These are phyloP conservation scores for Microcyclosporella mali DNA, from an alignment of 2,329 filamentous ascomycete species.

Conservation along the genomic window DNA sequence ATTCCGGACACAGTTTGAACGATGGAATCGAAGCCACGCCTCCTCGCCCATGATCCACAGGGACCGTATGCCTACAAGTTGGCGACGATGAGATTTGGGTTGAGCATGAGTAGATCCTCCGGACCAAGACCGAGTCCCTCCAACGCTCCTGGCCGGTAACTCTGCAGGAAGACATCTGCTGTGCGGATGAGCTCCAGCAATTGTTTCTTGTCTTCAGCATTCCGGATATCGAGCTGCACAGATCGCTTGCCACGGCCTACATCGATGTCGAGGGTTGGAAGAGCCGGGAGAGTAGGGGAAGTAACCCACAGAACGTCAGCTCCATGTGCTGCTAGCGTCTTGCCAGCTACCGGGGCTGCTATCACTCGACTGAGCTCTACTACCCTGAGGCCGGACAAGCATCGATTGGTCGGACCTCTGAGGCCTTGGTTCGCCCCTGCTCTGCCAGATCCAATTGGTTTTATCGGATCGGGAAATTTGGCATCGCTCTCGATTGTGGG, in stretches of 20 bases:
- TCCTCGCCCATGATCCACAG: constrained; percentile 40
- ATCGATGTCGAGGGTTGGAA: constrained; percentile 25
- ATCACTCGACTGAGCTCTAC: constrained; percentile 27
- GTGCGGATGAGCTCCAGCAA: constrained; percentile 30
- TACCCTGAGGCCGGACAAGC: constrained; percentile 35
- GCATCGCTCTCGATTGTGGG: constrained; percentile 42
- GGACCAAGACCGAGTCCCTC: constrained; percentile 39
- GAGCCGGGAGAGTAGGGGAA: constrained; percentile 21
- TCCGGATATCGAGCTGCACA: constrained; percentile 32
- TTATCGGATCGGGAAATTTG: constrained; percentile 44
- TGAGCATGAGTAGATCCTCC: constrained; percentile 34
- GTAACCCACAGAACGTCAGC: constrained; percentile 29
- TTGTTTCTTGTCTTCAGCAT: constrained; percentile 18
- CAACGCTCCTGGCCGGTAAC: constrained; percentile 45
- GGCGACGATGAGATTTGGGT: constrained; percentile 45
- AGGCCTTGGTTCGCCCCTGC: constrained; percentile 24
- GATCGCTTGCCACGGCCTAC: constrained; percentile 25
- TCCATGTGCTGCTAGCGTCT: constrained; percentile 27
- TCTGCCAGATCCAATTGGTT: constrained; percentile 28
- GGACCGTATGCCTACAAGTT: constrained; percentile 51
- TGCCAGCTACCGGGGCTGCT: constrained; percentile 26
- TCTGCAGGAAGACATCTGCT: constrained; percentile 42
- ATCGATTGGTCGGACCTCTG: constrained; percentile 6
- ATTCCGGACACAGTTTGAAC: constrained; percentile 52
- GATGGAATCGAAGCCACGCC: constrained; percentile 52